Base-by-base conservation (phyloP, 140 eudicot species). In the Erigeron philadelphicus region DNA sequence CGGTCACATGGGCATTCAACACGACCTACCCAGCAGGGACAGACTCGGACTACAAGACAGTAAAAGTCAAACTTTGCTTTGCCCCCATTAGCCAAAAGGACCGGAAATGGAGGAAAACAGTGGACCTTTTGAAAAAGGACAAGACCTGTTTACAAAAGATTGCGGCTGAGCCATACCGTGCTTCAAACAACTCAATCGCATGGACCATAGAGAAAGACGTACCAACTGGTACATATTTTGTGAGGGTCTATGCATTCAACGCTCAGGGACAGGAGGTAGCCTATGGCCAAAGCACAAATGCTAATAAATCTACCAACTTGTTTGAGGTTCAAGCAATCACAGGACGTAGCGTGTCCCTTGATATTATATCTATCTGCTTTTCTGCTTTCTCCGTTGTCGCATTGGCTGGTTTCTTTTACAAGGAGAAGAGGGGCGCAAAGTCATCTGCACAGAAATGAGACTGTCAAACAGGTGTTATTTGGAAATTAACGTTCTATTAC, bases 11-110 rank as follows among this genome's bases (percentile, higher is more conserved):
- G 88, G 66, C 70, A 31, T 70, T 75, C 16, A 85, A 88, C 80
- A 73, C 53, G 54, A 82, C 77, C n/a, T 68, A 77, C 70, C 43
- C 61, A 67, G 72, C 62, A 9, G 88, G 75, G 31, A 50, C 86
- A 9, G 87, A 81, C 69, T 76, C 87, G 2, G 59, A 15, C 66
- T 87, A 87, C 88, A 82, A 76, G 61, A 76, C 80, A 2, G 72
- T 87, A 42, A 76, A 83, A 71, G 81, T 87, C 47, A 80, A 78
- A 72, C 84, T 87, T 40, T 87, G 91, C 54, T 84, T 80, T 5
- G 91, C 88, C n/a, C 95, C 91, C 3, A 62, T 78, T 31, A 87
- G 91, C 68, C 95, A 87, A 61, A 68, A 66, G 38, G 91, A 83
- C 76, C 73, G 95, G 8, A 71, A 68, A 0, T 81, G 90, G 95